phyloP scores from a whole-genome alignment of 1,284 basidiomycete species.

The Neolentinus lepideus region DNA sequence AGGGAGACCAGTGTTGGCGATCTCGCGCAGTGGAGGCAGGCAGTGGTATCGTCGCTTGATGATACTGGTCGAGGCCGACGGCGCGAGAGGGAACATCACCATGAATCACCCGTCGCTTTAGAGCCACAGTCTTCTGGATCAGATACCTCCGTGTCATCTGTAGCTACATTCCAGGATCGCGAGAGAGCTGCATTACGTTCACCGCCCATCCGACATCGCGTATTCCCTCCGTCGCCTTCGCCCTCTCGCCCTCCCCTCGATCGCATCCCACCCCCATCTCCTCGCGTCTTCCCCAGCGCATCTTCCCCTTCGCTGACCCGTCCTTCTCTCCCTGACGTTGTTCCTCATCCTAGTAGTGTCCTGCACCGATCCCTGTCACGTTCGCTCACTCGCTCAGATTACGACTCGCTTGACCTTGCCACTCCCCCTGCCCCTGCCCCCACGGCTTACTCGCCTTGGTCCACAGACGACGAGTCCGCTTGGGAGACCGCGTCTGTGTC shows the following conservation, averaged over 20 bases:
- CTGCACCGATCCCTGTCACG: conserved; percentile 13
- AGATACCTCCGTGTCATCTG: conserved; percentile 18
- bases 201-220: conserved; percentile 28
- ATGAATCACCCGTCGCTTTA: conserved; percentile 13
- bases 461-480: conserved; percentile 68
- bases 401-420: conserved; percentile 21
- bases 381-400: conserved; percentile 9
- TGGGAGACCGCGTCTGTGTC: conserved; percentile 66
- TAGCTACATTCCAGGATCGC: conserved; percentile 19
- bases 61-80: conserved; percentile 45
- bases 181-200: conserved; percentile 9
- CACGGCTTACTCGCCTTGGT: conserved; percentile 48
- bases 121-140: conserved; percentile 16
- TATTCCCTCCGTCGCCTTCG: conserved; percentile 38
- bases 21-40: conserved; percentile 43
- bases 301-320: conserved; percentile 5
- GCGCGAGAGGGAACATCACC: conserved; percentile 35
- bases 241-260: conserved; percentile 36
- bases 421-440: conserved; percentile 16
- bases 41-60: conserved; percentile 33
- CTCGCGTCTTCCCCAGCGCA: conserved; percentile 3
- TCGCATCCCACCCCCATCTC: conserved; percentile 23
- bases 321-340: conserved; percentile 9
- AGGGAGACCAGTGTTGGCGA: conserved; percentile 36
- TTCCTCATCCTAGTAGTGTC: conserved; percentile 16